phyloP scores from a whole-genome alignment of 148 eudicot species.

The Silene latifolia region DNA sequence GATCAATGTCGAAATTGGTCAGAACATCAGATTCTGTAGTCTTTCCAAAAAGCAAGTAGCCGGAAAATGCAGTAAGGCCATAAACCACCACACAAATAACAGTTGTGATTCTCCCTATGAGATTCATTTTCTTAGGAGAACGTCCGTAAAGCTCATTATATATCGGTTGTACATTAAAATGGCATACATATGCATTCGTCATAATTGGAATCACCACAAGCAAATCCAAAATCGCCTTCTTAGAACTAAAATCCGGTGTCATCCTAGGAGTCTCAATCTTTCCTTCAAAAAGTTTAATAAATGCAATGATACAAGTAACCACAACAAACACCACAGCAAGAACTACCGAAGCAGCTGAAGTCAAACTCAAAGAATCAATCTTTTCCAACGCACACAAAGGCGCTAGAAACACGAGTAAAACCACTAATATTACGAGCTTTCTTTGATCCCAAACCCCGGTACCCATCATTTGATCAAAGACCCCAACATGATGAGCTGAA shows the following conservation, averaged over 20 bases:
- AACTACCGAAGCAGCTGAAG: conserved; percentile 95
- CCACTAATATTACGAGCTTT: conserved; percentile 62
- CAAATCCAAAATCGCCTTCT: conserved; percentile 70
- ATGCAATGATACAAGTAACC: conserved; percentile 54
- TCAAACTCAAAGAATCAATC: conserved; percentile 86
- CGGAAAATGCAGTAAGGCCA: conserved; percentile 76
- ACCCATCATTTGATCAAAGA: conserved; percentile 82
- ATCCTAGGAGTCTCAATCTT: conserved; percentile 65
- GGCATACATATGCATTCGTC: conserved; percentile 93
- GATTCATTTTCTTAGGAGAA: conserved; percentile 77
- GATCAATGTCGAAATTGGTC: conserved; percentile 78
- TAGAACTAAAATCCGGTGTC: conserved; percentile 81
- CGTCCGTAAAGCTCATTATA: conserved; percentile 85
- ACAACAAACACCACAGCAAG: conserved; percentile 84
- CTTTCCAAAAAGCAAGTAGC: conserved; percentile 79
- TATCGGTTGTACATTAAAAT: conserved; percentile 91
- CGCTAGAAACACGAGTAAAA: conserved; percentile 62
- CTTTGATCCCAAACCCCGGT: conserved; percentile 89
- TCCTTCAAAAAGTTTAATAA: conserved; percentile 75
- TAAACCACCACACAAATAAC: conserved; percentile 63
- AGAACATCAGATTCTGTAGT: conserved; percentile 82
- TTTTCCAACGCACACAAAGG: conserved; percentile 85
- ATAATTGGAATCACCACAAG: conserved; percentile 95
- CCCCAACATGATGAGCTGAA: conserved; percentile 69
- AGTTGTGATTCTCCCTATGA: conserved; percentile 76